Evolutionary conservation across 129 eudicot species (phyloP), one percentile per base, ranked within the genome.

Genomic region (Gnaphalium uliginosum): DNA sequence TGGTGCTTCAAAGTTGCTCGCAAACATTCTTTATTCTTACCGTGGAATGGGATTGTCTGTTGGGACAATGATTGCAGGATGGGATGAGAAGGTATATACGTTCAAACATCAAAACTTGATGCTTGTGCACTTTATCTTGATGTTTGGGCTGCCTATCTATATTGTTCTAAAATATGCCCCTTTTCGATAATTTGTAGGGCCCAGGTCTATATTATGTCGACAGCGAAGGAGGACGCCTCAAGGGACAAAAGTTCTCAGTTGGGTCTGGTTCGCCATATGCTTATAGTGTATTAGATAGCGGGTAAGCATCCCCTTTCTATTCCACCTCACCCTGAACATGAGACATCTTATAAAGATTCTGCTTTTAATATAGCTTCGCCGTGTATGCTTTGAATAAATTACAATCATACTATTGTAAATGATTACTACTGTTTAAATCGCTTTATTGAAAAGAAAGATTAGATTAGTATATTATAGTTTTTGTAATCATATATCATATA

Each of bases 181-280:
- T 76, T 19, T 76, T 48, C 11, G 33, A 19, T 8, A 6, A 51
- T 59, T 37, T 85, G 78, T 72, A 94, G 98, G 98, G 98, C 69
- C 98, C 98, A 35, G 98, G 98, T 61, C 86, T 94, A 41, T 94
- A 94, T 74, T 94, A 94, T 65, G 98, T 94, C 70, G 99, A 95
- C 87, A 95, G 99, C 72, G 99, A 95, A 81, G 99, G 99, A 74
- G 99, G 99, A 66, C 85, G 99, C 66, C 94, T 95, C 14, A 95
- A 95, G 84, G 99, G 99, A 72, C 86, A 77, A 33, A 83, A 89
- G 66, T 95, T 95, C 81, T 95, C 99, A 56, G 99, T 95, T 79
- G 99, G 99, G 71, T 94, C 99, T 79, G 99, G 99, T 75, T 94
- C 99, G 56, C 99, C 99, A 50, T 94, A 94, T 86, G 99, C 99